These are phyloP conservation scores for Carex cristatella DNA, from an alignment of 176 grass and related monocot species.

Conservation along the genomic window DNA sequence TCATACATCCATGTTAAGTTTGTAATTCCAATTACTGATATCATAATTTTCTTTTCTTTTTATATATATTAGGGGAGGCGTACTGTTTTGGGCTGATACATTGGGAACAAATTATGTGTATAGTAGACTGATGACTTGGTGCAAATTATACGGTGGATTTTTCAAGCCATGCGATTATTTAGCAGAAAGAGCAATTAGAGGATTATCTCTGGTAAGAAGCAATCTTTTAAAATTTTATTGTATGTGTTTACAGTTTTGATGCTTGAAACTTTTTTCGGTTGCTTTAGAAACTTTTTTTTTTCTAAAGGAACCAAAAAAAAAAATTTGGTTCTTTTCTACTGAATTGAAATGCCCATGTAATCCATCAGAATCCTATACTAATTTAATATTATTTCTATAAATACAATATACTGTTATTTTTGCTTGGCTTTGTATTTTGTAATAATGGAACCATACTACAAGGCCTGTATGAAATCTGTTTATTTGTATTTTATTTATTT, in stretches of 20 bases:
- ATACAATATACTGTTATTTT: background rate
- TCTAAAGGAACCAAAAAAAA: too few relatives aligned
- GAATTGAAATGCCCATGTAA: background rate
- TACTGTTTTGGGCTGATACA: conserved; percentile 65
- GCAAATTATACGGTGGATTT: conserved; percentile 42
- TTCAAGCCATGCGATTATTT: conserved; percentile 62
- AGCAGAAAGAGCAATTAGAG: conserved; percentile 22
- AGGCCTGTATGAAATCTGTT: background rate
- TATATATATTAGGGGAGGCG: conserved; percentile 43
- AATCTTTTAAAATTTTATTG: background rate
- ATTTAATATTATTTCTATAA: background rate
- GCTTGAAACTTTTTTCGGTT: background rate
- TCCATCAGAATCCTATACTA: background rate
- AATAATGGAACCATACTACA: background rate
- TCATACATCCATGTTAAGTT: background rate
- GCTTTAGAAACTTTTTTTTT: too few relatives aligned
- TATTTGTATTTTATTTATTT: background rate
- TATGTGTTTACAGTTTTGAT: background rate
- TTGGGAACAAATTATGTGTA: conserved; percentile 41
- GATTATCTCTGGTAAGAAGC: conserved; percentile 45
- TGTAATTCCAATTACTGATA: too few relatives aligned
- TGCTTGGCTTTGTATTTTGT: background rate
- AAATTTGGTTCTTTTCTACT: too few relatives aligned
- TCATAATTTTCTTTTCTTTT: background rate
- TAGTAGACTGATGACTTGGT: conserved; percentile 37